Evolutionary conservation across 805 yeast genomes (phyloP), one percentile per base, ranked within the genome.

Genomic region (Spathaspora boniae): DNA sequence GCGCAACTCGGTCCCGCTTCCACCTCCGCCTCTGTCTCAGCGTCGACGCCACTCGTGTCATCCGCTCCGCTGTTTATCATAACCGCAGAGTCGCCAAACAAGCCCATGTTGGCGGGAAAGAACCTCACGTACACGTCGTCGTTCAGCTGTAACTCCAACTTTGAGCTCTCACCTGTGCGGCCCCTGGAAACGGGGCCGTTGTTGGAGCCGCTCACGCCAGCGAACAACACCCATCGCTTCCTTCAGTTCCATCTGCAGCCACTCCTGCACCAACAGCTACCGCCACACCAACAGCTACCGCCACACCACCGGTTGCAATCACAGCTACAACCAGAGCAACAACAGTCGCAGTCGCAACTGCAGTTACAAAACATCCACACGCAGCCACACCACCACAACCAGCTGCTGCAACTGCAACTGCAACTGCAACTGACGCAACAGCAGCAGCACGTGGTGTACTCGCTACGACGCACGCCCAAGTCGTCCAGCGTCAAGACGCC

Each of bases 181-280:
- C 62, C 72, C 5, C 66, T 68, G 37, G 82, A 76, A 38, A 74
- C 82, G 3, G 86, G 85, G 2, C 85, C 86, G 5, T 56, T 80
- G 28, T 59, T 80, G 32, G 84, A 78, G 53, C 85, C 86, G 9
- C 55, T 77, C 33, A 76, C 84, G 4, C 85, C 84, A 11, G 74
- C 67, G 4, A 47, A 51, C 35, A 37, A 16, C 36, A 29, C 15
- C 18, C 33, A 38, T 43, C 22, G 22, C 38, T 29, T 26, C 19
- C 33, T n/a, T 26, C 30, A 8, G 11, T 29, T 15, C 23, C 21
- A 14, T 18, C 30, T 26, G 16, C 36, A 7, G 9, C 18, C 14
- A 21, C 33, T 26, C 16, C 24, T 5, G 16, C 35, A 20, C 9
- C 36, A 31, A 9, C 40, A 26, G 25, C 33, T 26, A 20, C 33